Percentiles rank a stretch among this genome's conserved stretches.
These are phyloP conservation scores for Saccharomycopsis hybrid DNA, from an alignment of 1,139 yeast species.

Conservation along the genomic window DNA sequence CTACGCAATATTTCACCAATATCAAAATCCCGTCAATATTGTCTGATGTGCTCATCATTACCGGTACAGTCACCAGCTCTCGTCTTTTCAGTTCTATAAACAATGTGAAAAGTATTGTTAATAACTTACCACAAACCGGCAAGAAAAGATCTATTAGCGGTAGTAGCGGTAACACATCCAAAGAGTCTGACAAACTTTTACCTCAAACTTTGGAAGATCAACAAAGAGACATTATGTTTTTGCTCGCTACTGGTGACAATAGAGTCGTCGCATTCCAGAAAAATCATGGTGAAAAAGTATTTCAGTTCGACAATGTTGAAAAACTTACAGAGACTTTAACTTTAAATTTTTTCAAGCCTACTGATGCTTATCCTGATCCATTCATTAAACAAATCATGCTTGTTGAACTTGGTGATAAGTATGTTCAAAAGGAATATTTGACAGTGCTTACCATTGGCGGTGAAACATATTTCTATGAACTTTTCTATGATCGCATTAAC, in stretches of 20 bases:
- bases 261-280: conserved; percentile 59
- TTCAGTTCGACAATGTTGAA: conserved; percentile 55
- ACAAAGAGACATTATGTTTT: conserved; percentile 45
- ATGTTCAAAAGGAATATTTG: conserved; percentile 48
- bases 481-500: conserved; percentile 38
- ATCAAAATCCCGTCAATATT: conserved; percentile 36
- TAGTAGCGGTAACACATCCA: background rate
- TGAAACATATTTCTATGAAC: conserved; percentile 62
- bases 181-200: background rate
- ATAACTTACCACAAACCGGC: conserved; percentile 3
- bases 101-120: conserved; percentile 9
- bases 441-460: conserved; percentile 75
- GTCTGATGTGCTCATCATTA: conserved; percentile 46
- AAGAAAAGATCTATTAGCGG: conserved; percentile 11
- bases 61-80: conserved; percentile 45
- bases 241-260: conserved; percentile 73
- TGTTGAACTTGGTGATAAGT: conserved; percentile 56
- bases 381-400: conserved; percentile 65
- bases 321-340: conserved; percentile 48
- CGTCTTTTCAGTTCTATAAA: conserved; percentile 8
- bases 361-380: conserved; percentile 57
- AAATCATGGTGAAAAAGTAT: conserved; percentile 60
- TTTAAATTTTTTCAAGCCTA: conserved; percentile 52
- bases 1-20: conserved; percentile 3
- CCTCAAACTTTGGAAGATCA: conserved; percentile 17